Base-by-base conservation (phyloP, 495 filamentous ascomycete genomes). In the Parachaetomium inaequale region DNA sequence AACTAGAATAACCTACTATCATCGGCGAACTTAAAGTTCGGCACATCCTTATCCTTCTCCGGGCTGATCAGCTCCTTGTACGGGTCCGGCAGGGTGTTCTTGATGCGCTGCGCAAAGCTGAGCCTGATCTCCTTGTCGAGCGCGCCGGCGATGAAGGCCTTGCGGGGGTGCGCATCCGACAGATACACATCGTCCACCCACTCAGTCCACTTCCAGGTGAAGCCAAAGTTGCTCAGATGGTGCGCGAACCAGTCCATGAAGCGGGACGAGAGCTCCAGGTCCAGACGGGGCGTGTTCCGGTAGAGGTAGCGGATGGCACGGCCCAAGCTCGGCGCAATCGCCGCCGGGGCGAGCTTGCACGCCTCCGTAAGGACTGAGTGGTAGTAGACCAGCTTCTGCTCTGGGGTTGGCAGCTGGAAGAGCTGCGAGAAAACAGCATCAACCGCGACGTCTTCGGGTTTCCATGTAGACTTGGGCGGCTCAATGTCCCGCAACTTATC, bases 121-220 rank as follows among this genome's bases (percentile, higher is more conserved):
- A 98, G 82, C 21, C 95, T 87, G 59, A 98, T 96, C 74, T 99
- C 94, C 78, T 98, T 98, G 74, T 99, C 95, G 50, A 99, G 77
- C 11, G 91, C 85, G 11, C 92, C 94, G 23, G 84, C 74, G 46
- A 99, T 95, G 74, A 98, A 96, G 6, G 93, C 88, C 76, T 96
- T 96, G 71, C 88, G 88, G 12, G 94, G 92, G 72, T 96, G 86
- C 19, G 94, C 74, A 45, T 85, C 75, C 0, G 91, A 81, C 26
- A 93, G 84, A 12, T 85, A 83, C 19, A 96, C 82, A 74, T 98
- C 91, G 42, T 95, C 91, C 59, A 89, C 84, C 94, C 94, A 99
- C 77, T 99, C 94, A 21, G 88, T 88, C 94, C 94, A 99, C 76
- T 98, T 98, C 94, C 94, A 99, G 4, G 95, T 94, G 68, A 98